Conservation (phyloP, 2,329 filamentous ascomycete genomes). For the Trichophyton rubrum region DNA sequence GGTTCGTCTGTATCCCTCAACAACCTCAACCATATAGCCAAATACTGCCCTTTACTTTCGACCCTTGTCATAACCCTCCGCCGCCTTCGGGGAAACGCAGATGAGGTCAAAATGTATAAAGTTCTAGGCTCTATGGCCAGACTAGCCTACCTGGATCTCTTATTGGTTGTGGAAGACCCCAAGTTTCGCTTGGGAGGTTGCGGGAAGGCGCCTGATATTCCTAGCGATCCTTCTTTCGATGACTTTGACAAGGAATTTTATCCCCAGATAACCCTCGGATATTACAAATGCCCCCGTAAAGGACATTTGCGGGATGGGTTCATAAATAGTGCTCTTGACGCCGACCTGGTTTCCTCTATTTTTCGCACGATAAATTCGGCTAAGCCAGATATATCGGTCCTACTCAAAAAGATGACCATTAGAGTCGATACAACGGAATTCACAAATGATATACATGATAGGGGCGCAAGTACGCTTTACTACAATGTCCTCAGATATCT, state of each 20-base stretch:
- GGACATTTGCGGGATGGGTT: neutral
- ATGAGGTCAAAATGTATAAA: neutral
- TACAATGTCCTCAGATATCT: neutral
- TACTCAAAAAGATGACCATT: neutral
- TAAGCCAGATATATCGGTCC: neutral
- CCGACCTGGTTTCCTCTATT: neutral
- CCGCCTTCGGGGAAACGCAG: neutral
- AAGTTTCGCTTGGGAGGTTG: neutral
- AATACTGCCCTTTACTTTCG: neutral
- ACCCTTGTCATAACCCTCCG: neutral
- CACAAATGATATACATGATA: neutral
- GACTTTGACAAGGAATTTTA: neutral
- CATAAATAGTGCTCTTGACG: neutral
- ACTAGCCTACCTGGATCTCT: neutral
- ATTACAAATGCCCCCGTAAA: neutral
- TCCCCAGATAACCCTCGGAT: neutral
- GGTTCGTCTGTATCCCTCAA: neutral
- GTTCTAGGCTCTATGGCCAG: neutral
- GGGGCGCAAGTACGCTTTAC: neutral
- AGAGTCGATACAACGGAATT: neutral
- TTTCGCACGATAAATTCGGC: neutral
- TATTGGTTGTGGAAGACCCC: neutral
- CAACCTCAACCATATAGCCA: neutral
- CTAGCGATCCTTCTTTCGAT: neutral
- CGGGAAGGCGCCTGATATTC: neutral